Conservation (phyloP, 495 filamentous ascomycete species). For the Aspergillus campestris region DNA sequence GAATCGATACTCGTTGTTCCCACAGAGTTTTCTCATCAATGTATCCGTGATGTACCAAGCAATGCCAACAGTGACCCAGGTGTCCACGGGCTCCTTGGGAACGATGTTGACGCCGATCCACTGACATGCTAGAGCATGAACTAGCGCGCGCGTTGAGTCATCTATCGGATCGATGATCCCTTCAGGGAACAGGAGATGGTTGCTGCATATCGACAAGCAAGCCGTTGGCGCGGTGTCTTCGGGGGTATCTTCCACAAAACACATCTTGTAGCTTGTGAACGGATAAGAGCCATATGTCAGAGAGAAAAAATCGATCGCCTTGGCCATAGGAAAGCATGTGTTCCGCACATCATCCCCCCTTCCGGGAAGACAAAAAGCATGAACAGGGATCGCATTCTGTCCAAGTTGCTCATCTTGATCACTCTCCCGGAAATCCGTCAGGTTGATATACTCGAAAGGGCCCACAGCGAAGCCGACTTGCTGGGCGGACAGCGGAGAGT, state of each 20-base stretch:
- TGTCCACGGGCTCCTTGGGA: constrained; percentile 68
- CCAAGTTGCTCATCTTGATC: constrained; percentile 87
- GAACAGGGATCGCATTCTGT: constrained; percentile 69
- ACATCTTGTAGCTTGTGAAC: constrained; percentile 79
- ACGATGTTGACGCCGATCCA: constrained; percentile 90
- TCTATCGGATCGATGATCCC: constrained; percentile 77
- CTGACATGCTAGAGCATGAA: constrained; percentile 81
- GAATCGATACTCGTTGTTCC: constrained; percentile 89
- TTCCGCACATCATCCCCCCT: constrained; percentile 71
- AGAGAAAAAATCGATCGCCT: constrained; percentile 79
- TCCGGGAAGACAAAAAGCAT: constrained; percentile 85
- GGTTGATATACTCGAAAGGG: constrained; percentile 86
- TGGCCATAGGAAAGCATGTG: constrained; percentile 67
- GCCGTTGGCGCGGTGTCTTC: constrained; percentile 66
- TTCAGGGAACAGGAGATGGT: constrained; percentile 69
- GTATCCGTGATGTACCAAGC: constrained; percentile 88
- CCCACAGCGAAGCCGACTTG: constrained; percentile 90
- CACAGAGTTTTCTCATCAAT: constrained; percentile 81
- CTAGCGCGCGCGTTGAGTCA: constrained; percentile 63
- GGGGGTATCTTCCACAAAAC: constrained; percentile 83
- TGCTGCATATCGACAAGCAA: constrained; percentile 81
- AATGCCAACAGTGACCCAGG: constrained; percentile 86
- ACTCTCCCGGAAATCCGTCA: constrained; percentile 80
- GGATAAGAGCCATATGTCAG: constrained; percentile 79
- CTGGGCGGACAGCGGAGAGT: constrained; percentile 63